Base-by-base conservation (phyloP, 2,329 filamentous ascomycete genomes). In the Myriosclerotinia curreyana region DNA sequence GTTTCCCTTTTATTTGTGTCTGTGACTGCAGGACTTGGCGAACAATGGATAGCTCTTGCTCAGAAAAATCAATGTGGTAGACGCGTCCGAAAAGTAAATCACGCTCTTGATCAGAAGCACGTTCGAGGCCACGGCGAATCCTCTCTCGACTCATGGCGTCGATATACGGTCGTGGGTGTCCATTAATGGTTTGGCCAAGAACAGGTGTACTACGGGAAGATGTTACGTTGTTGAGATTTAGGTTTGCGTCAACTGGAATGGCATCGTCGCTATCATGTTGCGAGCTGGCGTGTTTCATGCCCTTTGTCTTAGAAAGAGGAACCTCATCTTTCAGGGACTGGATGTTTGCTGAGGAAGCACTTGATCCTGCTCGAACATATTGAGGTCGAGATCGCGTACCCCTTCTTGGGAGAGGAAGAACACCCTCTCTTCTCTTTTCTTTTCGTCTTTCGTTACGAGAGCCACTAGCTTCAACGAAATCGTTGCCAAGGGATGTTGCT, bases 31-130 rank as follows among this genome's bases (percentile, higher is more conserved):
- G 36, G 9, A 63, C 9, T 14, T 49, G 22, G 14, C 61, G 61
- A 6, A 63, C n/a, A 25, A 49, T 31, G 9, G 28, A 38, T 50
- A 63, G 22, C 51, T 71, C 69, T 38, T 68, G 64, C 6, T 53
- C 15, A 46, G 56, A 60, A 53, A 71, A 70, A 40, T 69, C 69
- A 38, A 70, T 49, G 62, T 71, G 69, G 36, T 51, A 50, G n/a
- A 66, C 14, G 11, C 28, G 20, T n/a, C 46, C 46, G 28, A 49
- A 11, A 22, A 63, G 49, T 9, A 53, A 20, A n/a, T 56, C 36
- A 36, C 44, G 25, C 31, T 61, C 48, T 55, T 34, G n/a, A 34
- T 56, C 54, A 25, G 44, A 46, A n/a, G 48, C 40, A 28, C 51
- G 51, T 46, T 67, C 60, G 7, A 65, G 55, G 5, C 66, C 66